Conservation (phyloP, 2,329 filamentous ascomycete genomes). For the Aspergillus felis region DNA sequence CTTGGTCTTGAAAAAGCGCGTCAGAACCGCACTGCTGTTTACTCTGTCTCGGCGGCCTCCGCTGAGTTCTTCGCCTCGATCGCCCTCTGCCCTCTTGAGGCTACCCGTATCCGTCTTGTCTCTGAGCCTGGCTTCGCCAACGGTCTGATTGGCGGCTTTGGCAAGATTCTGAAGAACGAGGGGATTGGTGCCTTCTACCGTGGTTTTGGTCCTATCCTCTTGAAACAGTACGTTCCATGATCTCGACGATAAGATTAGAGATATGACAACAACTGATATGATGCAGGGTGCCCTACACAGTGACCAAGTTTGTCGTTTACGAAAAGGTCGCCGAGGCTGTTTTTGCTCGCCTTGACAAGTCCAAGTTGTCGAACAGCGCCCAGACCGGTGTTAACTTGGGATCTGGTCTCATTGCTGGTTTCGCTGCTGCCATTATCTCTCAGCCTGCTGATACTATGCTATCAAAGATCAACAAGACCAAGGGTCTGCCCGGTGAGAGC, state of each 20-base stretch:
- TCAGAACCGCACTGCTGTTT: constrained; percentile 77
- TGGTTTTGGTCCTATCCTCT: constrained; percentile 81
- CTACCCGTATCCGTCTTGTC: constrained; percentile 89
- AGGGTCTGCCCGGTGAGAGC: constrained; percentile 80
- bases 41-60: constrained; percentile 62
- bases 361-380: constrained; percentile 59
- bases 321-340: constrained; percentile 78
- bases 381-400: constrained; percentile 81
- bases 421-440: constrained; percentile 80
- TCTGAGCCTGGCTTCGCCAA: constrained; percentile 80
- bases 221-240: constrained; percentile 65
- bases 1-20: constrained; percentile 73
- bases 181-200: constrained; percentile 85
- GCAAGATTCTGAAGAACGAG: constrained; percentile 79
- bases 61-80: constrained; percentile 63
- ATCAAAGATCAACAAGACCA: constrained; percentile 94
- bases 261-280: background rate
- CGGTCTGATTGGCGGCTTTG: constrained; percentile 73
- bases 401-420: constrained; percentile 80
- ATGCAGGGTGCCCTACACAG: constrained; percentile 79
- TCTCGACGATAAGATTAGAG: background rate
- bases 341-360: constrained; percentile 69
- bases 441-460: constrained; percentile 93
- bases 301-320: constrained; percentile 92
- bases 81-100: constrained; percentile 83